Percentiles rank a stretch among this genome's conserved stretches.
These are phyloP conservation scores for Russula lepida DNA, from an alignment of 768 basidiomycete genomes.

Conservation along the genomic window DNA sequence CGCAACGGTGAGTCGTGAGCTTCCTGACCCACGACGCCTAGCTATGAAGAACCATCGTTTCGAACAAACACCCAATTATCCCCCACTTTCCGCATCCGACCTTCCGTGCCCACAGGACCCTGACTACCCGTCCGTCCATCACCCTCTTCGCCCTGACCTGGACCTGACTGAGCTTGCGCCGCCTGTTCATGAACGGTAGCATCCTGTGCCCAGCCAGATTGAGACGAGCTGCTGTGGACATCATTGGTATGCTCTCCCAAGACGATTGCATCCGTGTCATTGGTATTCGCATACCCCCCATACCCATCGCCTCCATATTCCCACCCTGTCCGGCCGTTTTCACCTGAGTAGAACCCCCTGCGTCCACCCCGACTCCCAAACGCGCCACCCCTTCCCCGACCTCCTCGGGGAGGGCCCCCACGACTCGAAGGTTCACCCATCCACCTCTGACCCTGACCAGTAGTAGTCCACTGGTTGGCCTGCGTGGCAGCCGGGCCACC, in stretches of 20 bases:
- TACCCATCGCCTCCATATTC: constrained; percentile 31
- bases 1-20: not conserved
- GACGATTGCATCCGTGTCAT: constrained; percentile 48
- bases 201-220: constrained; percentile 18
- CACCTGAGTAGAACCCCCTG: constrained; percentile 36
- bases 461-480: constrained; percentile 1
- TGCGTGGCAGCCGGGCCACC: not conserved
- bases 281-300: constrained; percentile 24
- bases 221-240: constrained; percentile 2
- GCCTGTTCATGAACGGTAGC: not conserved
- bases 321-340: constrained; percentile 29
- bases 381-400: constrained; percentile 37
- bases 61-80: constrained; percentile 68
- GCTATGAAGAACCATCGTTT: constrained; percentile 21
- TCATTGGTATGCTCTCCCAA: constrained; percentile 41
- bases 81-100: constrained; percentile 57
- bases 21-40: constrained; percentile 19
- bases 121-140: not conserved
- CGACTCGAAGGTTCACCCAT: not conserved
- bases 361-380: constrained; percentile 28
- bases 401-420: constrained; percentile 23
- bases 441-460: constrained; percentile 7
- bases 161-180: not conserved
- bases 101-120: constrained; percentile 18
- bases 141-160: constrained; percentile 2